Evolutionary conservation across 352 stramenopile genomes (phyloP), one percentile per base, ranked within the genome.

Genomic region (Saprolegnia parasitica): DNA sequence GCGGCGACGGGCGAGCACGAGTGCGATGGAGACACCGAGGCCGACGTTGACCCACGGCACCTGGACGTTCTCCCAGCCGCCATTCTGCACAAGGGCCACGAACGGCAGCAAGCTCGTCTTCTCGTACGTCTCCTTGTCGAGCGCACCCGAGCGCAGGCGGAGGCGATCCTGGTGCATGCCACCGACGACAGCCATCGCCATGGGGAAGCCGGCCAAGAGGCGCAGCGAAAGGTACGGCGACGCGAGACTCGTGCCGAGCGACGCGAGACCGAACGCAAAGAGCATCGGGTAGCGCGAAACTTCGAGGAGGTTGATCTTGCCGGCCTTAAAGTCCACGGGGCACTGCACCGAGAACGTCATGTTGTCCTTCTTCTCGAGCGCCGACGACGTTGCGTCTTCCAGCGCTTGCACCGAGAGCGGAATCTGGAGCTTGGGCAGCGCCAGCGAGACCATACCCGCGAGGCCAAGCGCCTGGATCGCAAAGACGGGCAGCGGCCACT

Each of bases 61-160:
- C 11, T 61, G 54, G 13, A 70, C n/a, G 8, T 40, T 24, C 35
- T 61, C 63, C 63, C 49, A 70, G 13, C 63, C 63, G 26, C 63
- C 63, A 62, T 70, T 29, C 29, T 70, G 49, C n/a, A 42, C 37
- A 11, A 70, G 46, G 8, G 63, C 49, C 15, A 70, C 63, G 61
- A 70, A 70, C 21, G 63, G 63, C 15, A 70, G 21, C 46, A 70
- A 62, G 49, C 63, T 70, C 15, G 63, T 70, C 23, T 70, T 70
- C 16, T 70, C 63, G 29, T 70, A 70, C 45, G 49, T 63, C 20
- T 58, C 63, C 5, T 37, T 9, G 49, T 60, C 54, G 10, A 70
- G 21, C 21, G 47, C 63, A 11, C 63, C 63, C 23, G 63, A 70
- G 35, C 63, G 63, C 3, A 70, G 32, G 39, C 37, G 63, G 15